A percentile compares a stretch with the other conserved stretches of the same genome.
Conservation (phyloP, 441 rosid genomes). For the Aquilaria agallochum region DNA sequence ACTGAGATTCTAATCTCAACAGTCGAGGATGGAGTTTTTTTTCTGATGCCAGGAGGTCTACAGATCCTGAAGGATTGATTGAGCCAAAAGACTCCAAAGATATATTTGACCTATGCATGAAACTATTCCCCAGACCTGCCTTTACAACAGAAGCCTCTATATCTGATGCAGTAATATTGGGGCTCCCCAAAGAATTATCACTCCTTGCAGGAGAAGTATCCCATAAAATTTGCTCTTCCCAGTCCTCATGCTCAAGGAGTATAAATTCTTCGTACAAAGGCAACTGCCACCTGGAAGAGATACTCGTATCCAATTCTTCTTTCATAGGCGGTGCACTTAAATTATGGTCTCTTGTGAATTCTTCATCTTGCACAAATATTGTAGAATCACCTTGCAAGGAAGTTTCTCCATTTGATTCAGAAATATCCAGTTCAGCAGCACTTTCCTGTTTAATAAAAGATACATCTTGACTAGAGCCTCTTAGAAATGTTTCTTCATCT, state of each 20-base stretch:
- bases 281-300: conserved; percentile 47
- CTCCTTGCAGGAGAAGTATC: conserved; percentile 55
- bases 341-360: conserved; percentile 39
- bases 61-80: conserved; percentile 26
- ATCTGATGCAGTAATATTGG: conserved; percentile 38
- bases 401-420: conserved; percentile 31
- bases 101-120: conserved; percentile 36
- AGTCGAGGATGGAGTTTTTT: conserved; percentile 81
- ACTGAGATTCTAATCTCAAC: conserved; percentile 71
- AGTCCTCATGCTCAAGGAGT: conserved; percentile 89
- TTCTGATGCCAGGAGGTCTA: conserved; percentile 23
- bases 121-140: conserved; percentile 25
- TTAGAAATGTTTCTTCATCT: conserved; percentile 82
- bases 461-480: conserved; percentile 42
- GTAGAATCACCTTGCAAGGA: conserved; percentile 26
- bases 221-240: conserved; percentile 94
- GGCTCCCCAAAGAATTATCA: conserved; percentile 39
- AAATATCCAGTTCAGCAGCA: conserved; percentile 34
- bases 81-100: conserved; percentile 54
- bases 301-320: conserved; percentile 35
- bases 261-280: conserved; percentile 40
- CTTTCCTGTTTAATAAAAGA: conserved; percentile 29
- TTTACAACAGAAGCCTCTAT: conserved; percentile 27
- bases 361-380: conserved; percentile 32
- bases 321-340: conserved; percentile 69